A percentile compares a stretch with the other conserved stretches of the same genome.
Evolutionary conservation across 169 alveolate genomes (phyloP).

Genomic region (Plasmodium coatneyi): DNA sequence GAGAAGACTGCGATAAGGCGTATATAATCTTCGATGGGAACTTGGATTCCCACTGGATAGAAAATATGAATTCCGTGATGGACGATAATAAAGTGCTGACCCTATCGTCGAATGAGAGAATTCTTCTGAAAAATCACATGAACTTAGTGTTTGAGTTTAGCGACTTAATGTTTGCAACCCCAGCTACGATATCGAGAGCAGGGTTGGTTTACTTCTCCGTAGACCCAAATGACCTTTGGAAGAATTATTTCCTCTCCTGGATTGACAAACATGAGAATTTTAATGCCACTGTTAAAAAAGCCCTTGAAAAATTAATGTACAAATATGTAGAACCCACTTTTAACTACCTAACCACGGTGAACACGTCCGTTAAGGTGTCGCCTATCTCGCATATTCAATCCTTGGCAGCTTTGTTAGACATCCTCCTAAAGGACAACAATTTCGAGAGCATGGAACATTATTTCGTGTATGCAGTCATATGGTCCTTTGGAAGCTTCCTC

Average conservation of each 20-base stretch:
- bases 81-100: conserved; percentile 96
- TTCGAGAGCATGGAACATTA: conserved; percentile 92
- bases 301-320: conserved; percentile 90
- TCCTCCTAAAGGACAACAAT: conserved; percentile 88
- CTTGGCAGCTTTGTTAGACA: conserved; percentile 41
- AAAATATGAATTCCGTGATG: conserved; percentile 96
- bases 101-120: conserved; percentile 95
- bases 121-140: conserved; percentile 95
- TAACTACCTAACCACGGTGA: conserved; percentile 89
- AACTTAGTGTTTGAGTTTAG: conserved; percentile 96
- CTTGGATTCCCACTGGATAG: conserved; percentile 97
- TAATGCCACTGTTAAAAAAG: conserved; percentile 88
- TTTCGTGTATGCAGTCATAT: conserved; percentile 93
- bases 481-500: conserved; percentile 95
- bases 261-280: conserved; percentile 87
- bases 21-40: conserved; percentile 97
- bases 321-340: conserved; percentile 92
- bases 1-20: conserved; percentile 91
- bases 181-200: conserved; percentile 98
- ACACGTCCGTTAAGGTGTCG: conserved; percentile 78
- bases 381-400: conserved; percentile 75
- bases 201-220: conserved; percentile 95
- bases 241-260: conserved; percentile 95
- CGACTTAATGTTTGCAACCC: conserved; percentile 96
- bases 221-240: conserved; percentile 93